Base-by-base conservation (phyloP, 495 filamentous ascomycete genomes). In the Aspergillus olivimuriae region DNA sequence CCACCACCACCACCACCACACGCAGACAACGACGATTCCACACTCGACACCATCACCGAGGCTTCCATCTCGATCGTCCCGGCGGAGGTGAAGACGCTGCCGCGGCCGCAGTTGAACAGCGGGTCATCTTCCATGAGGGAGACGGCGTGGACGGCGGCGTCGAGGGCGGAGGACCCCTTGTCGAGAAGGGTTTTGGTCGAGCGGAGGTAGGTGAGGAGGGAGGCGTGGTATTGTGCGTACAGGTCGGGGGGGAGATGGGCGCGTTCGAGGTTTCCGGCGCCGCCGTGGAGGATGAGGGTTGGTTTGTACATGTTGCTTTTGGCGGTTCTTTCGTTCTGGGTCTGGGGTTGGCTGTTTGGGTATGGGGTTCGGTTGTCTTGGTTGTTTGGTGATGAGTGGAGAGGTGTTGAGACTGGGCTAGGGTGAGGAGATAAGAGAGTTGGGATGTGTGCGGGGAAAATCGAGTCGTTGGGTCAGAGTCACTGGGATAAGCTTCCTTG, bases 51-150 rank as follows among this genome's bases (percentile, higher is more conserved):
- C 90, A 95, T 95, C 19, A 95, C 75, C n/a, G 80, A 85, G 21
- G 89, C 84, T 62, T 95, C 89, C 51, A 94, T 80, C 62, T 95
- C 89, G 62, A 87, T 89, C 43, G 77, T 78, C 7, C 89, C 89
- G 38, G 81, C 81, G 30, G 78, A 73, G 2, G 87, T 94, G 61
- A 94, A 95, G 12, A 94, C 89, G 38, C 87, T 86, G 48, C 89
- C 89, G 40, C 82, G 82, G 31, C 83, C 89, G 45, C 79, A 78
- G 66, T 95, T 95, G 75, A 90, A 95, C 9, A 94, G 80, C 4
- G 80, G 76, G 55, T 88, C 77, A 53, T 94, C 72, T 69, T 95
- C 89, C 34, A 95, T 78, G 16, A 82, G 69, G 4, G 71, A 69
- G 24, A 94, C 87, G 46, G 88, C 89, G 54, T 82, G 74, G 7